Conservation (phyloP, 179 eudicot genomes). For the Spergularia azorica region DNA sequence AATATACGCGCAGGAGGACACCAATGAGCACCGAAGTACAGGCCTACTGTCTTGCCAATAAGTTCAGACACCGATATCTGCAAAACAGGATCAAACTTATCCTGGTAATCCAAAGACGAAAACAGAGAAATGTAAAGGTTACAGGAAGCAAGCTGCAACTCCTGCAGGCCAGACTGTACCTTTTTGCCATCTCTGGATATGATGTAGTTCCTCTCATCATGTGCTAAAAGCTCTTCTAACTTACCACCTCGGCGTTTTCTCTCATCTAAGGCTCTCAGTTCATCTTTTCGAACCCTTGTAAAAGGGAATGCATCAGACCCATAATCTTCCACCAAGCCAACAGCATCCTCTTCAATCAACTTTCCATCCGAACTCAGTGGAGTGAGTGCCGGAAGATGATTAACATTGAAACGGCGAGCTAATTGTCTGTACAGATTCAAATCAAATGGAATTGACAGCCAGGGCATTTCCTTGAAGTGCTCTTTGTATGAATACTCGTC, state of each 20-base stretch:
- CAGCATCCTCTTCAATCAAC: slow-evolving; percentile 39
- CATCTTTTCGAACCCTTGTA: slow-evolving; percentile 41
- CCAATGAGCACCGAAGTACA: slow-evolving; percentile 65
- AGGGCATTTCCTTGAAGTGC: slow-evolving; percentile 51
- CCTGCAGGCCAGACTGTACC: slow-evolving; percentile 24
- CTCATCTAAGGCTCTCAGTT: slow-evolving; percentile 48
- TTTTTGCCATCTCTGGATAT: slow-evolving; percentile 42
- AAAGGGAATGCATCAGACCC: slow-evolving; percentile 61
- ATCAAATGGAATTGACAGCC: slow-evolving; percentile 55
- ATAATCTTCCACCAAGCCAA: slow-evolving; percentile 51
- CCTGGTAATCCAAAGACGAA: neutral
- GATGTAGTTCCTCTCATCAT: slow-evolving; percentile 34
- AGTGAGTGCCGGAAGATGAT: slow-evolving; percentile 47
- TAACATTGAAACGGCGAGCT: slow-evolving; percentile 35
- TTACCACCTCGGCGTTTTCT: slow-evolving; percentile 47
- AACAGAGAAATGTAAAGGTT: neutral
- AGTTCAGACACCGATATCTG: slow-evolving; percentile 47
- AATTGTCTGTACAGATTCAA: slow-evolving; percentile 30
- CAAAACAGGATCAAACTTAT: slow-evolving; percentile 1
- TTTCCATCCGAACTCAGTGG: slow-evolving; percentile 40
- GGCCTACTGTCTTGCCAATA: slow-evolving; percentile 49
- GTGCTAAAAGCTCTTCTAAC: slow-evolving; percentile 48
- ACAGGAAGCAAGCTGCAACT: neutral
- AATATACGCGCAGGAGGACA: slow-evolving; percentile 58
- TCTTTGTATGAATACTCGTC: slow-evolving; percentile 47